phyloP scores from a whole-genome alignment of 345 rosid species.

The Pseudoturritis turrita region DNA sequence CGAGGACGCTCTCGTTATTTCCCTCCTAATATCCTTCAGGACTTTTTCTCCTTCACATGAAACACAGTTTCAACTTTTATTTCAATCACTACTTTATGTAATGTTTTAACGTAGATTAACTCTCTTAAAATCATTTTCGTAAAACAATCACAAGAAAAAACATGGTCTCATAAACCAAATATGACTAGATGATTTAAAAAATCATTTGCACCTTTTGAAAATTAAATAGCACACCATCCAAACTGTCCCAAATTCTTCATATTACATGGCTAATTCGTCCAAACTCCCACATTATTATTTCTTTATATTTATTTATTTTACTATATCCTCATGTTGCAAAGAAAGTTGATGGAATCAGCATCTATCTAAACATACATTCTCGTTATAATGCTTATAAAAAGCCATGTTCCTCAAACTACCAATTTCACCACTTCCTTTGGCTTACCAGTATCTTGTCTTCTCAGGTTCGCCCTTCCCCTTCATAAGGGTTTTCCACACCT shows the following conservation, averaged over 20 bases:
- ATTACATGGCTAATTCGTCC: neutral
- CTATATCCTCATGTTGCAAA: conserved; percentile 22
- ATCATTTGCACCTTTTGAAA: neutral
- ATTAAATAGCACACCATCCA: neutral
- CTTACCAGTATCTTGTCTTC: conserved; percentile 9
- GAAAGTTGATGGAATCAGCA: conserved; percentile 33
- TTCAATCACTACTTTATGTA: neutral
- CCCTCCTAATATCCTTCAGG: neutral
- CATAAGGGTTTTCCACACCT: neutral
- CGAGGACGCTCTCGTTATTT: conserved; percentile 29
- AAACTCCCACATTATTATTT: neutral
- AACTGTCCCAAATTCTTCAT: neutral
- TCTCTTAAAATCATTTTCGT: neutral
- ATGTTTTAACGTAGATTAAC: neutral
- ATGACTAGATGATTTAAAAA: neutral
- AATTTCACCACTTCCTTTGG: conserved; percentile 22
- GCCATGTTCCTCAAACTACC: conserved; percentile 24
- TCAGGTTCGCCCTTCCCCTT: conserved; percentile 11
- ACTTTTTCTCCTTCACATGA: conserved; percentile 17
- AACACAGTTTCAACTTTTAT: conserved; percentile 1
- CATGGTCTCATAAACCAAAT: neutral
- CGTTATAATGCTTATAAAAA: conserved; percentile 22
- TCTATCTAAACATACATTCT: conserved; percentile 21
- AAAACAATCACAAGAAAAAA: neutral
- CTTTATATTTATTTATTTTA: neutral